phyloP scores from a whole-genome alignment of 2,329 filamentous ascomycete species.

The Periconia sp. region DNA sequence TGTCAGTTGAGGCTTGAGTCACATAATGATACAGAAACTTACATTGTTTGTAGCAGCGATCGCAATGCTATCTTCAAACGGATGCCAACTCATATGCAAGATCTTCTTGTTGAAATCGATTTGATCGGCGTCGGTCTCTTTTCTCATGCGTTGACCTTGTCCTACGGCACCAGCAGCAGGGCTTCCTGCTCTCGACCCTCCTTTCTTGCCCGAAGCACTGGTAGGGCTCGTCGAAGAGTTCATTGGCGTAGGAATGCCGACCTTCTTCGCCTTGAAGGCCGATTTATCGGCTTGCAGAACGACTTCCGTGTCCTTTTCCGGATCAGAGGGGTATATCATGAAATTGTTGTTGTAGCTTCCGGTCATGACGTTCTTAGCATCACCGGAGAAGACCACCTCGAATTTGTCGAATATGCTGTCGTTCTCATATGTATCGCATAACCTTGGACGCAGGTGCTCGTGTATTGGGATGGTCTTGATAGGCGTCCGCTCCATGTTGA shows the following conservation, averaged over 20 bases:
- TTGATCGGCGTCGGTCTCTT: constrained; percentile 98
- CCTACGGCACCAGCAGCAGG: constrained; percentile 71
- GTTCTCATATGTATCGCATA: constrained; percentile 99
- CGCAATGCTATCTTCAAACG: constrained; percentile 98
- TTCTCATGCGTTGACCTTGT: constrained; percentile 92
- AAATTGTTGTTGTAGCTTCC: constrained; percentile 99
- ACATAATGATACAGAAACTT: constrained; percentile 48
- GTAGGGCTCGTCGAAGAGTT: constrained; percentile 77
- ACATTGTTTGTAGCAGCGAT: constrained; percentile 99
- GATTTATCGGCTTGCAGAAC: constrained; percentile 98
- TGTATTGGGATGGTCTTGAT: constrained; percentile 99
- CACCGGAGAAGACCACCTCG: constrained; percentile 97
- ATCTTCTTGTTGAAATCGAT: constrained; percentile 99
- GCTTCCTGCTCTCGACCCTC: constrained; percentile 82
- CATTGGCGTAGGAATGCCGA: constrained; percentile 95
- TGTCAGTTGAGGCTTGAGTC: constrained; percentile 7
- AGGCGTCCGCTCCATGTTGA: constrained; percentile 97
- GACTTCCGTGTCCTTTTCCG: constrained; percentile 94
- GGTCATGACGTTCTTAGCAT: constrained; percentile 99
- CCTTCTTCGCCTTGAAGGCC: constrained; percentile 99
- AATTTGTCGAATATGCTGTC: constrained; percentile 99
- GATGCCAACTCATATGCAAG: constrained; percentile 99
- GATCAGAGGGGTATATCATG: constrained; percentile 99
- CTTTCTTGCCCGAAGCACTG: constrained; percentile 78
- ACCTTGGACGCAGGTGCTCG: constrained; percentile 87